Evolutionary conservation across 1,284 basidiomycete genomes (phyloP).

Genomic region (Cutaneotrichosporon curvatum): DNA sequence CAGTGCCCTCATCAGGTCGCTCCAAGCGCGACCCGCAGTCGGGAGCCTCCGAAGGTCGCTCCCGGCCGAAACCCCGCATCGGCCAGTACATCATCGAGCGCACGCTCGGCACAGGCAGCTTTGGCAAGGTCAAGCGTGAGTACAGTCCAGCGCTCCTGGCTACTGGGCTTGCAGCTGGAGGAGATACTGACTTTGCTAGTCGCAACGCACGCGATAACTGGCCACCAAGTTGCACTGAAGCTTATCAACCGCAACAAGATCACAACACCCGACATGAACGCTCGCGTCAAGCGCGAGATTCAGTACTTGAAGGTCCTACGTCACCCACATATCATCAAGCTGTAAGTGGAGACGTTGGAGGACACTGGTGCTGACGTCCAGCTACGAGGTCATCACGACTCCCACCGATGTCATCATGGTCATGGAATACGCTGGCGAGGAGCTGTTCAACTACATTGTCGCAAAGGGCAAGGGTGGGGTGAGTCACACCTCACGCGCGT

Average conservation of each 20-base stretch:
- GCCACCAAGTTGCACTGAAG: slow-evolving; percentile 95
- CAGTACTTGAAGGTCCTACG: slow-evolving; percentile 86
- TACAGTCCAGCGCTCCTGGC: slow-evolving; percentile 1
- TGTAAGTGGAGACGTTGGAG: slow-evolving; percentile 52
- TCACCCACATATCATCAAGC: slow-evolving; percentile 92
- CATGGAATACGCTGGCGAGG: slow-evolving; percentile 83
- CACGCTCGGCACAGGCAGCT: slow-evolving; percentile 65
- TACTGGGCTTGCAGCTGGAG: background rate
- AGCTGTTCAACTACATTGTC: slow-evolving; percentile 94
- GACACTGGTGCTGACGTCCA: slow-evolving; percentile 38
- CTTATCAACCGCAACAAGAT: slow-evolving; percentile 94
- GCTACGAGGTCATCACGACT: slow-evolving; percentile 92
- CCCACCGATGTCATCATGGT: slow-evolving; percentile 93
- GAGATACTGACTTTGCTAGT: slow-evolving; percentile 51
- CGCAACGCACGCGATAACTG: slow-evolving; percentile 87
- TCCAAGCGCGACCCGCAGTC: slow-evolving; percentile 11
- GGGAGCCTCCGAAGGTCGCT: slow-evolving; percentile 9
- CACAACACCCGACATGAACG: slow-evolving; percentile 81
- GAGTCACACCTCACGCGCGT: slow-evolving; percentile 4
- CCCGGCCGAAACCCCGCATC: slow-evolving; percentile 37
- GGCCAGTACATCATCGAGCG: slow-evolving; percentile 49
- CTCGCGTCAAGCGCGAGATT: slow-evolving; percentile 87
- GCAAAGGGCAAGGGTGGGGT: slow-evolving; percentile 57
- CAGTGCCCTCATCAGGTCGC: slow-evolving; percentile 25
- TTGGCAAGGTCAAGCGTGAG: slow-evolving; percentile 97